phyloP scores from a whole-genome alignment of 1,284 basidiomycete genomes.

The Vanrija pseudolonga region DNA sequence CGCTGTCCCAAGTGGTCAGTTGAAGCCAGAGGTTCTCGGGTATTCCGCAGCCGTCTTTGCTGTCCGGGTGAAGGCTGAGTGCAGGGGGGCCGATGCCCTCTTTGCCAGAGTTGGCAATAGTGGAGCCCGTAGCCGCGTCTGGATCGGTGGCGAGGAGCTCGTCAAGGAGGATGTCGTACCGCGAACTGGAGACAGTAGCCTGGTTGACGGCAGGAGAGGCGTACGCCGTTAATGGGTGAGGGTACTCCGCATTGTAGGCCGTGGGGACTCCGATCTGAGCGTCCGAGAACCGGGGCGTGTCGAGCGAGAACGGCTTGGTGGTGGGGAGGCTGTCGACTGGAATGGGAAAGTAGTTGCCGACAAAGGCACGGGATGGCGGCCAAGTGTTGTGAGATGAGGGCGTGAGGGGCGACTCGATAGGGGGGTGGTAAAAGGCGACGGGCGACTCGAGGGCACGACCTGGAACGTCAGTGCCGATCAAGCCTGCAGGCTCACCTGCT shows the following conservation, averaged over 20 bases:
- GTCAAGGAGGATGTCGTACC: slow-evolving; percentile 24
- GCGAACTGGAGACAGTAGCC: slow-evolving; percentile 18
- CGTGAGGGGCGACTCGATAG: too few species aligned
- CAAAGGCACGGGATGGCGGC: not conserved
- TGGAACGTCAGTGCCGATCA: too few species aligned
- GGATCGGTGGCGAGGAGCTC: slow-evolving; percentile 22
- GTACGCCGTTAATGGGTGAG: slow-evolving; percentile 43
- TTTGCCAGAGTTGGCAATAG: slow-evolving; percentile 28
- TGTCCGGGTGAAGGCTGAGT: slow-evolving; percentile 20
- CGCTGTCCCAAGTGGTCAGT: slow-evolving; percentile 8
- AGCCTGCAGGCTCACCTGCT: too few species aligned
- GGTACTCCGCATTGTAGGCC: slow-evolving; percentile 40
- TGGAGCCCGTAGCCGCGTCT: slow-evolving; percentile 23
- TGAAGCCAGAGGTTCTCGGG: slow-evolving; percentile 32
- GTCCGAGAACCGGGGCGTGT: slow-evolving; percentile 23
- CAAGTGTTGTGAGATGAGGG: too few species aligned
- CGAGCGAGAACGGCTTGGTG: slow-evolving; percentile 29
- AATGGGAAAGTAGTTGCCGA: slow-evolving; percentile 6
- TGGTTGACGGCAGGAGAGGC: slow-evolving; percentile 41
- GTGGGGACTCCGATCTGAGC: slow-evolving; percentile 28
- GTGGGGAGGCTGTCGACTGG: slow-evolving; percentile 9
- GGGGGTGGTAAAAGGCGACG: too few species aligned
- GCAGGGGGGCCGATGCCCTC: slow-evolving; percentile 22
- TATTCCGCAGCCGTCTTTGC: slow-evolving; percentile 41
- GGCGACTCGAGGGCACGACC: too few species aligned